A percentile compares a stretch with the other conserved stretches of the same genome.
These are phyloP conservation scores for Coix lacrymajobi DNA, from an alignment of 176 grass and related monocot species.

Conservation along the genomic window DNA sequence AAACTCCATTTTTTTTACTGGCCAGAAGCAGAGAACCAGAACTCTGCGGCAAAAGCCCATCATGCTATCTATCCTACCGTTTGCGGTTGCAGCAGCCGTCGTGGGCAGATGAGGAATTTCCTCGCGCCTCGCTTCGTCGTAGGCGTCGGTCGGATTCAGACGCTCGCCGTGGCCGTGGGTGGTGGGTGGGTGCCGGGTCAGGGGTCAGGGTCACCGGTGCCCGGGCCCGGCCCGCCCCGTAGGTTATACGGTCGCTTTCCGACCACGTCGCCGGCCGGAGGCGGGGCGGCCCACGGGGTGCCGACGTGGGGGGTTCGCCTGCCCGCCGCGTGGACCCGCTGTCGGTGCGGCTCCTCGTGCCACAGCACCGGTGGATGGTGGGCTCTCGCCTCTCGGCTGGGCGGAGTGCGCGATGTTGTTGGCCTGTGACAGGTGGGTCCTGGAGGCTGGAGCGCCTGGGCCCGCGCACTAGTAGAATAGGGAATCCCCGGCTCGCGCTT, in stretches of 20 bases:
- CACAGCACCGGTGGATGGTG: neutral
- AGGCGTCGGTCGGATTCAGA: neutral
- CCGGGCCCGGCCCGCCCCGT: conserved; percentile 3
- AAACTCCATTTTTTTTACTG: neutral
- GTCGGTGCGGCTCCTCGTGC: conserved; percentile 38
- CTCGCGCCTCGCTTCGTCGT: too few relatives aligned
- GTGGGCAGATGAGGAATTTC: neutral
- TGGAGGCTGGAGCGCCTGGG: neutral
- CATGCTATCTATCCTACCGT: neutral
- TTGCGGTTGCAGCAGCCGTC: neutral
- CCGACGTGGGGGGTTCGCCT: neutral
- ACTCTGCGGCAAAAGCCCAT: too few relatives aligned
- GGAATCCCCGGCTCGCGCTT: neutral
- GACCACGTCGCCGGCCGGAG: conserved; percentile 17
- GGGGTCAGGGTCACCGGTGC: conserved; percentile 26
- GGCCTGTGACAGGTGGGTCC: neutral
- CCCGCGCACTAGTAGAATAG: neutral
- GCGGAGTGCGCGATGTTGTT: neutral
- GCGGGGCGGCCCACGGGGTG: neutral
- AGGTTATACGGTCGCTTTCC: conserved; percentile 58
- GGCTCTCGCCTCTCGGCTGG: neutral
- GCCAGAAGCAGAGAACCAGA: too few relatives aligned
- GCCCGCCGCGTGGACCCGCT: conserved; percentile 10
- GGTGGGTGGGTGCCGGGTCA: conserved; percentile 41
- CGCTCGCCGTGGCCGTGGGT: neutral